Percentiles rank a stretch among this genome's conserved stretches.
phyloP scores from a whole-genome alignment of 306 rosid genomes.

The Abrus precatorius region DNA sequence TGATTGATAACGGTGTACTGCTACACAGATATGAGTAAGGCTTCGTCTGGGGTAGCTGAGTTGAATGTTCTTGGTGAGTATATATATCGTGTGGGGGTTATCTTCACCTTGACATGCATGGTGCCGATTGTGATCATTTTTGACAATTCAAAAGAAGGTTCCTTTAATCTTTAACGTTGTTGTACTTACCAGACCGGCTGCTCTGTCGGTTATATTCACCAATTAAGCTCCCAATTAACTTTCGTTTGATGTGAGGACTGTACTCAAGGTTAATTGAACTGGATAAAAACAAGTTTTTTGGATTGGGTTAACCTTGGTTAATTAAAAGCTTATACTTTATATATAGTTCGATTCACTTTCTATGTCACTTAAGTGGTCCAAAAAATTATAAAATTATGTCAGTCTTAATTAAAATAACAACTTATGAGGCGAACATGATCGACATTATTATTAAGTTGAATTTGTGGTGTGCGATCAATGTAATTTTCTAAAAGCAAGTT shows the following conservation, averaged over 20 bases:
- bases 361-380: not conserved
- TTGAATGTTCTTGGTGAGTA: not conserved
- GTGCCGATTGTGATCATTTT: not conserved
- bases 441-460: not conserved
- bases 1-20: not conserved
- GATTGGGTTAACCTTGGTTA: not conserved
- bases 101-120: not conserved
- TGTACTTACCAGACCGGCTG: not conserved
- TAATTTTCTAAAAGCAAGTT: not conserved
- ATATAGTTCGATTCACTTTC: not conserved
- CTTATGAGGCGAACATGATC: not conserved
- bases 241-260: not conserved
- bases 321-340: too few relatives aligned
- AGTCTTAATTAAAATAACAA: not conserved
- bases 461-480: not conserved
- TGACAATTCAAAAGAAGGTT: slow-evolving; percentile 38
- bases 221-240: not conserved
- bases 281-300: not conserved
- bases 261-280: not conserved
- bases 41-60: not conserved
- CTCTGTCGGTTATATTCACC: not conserved
- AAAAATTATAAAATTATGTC: not conserved
- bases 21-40: not conserved
- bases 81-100: slow-evolving; percentile 2
- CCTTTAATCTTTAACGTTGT: not conserved